Base-by-base conservation (phyloP, 257 asterid species). In the Gardenia jasminoides region DNA sequence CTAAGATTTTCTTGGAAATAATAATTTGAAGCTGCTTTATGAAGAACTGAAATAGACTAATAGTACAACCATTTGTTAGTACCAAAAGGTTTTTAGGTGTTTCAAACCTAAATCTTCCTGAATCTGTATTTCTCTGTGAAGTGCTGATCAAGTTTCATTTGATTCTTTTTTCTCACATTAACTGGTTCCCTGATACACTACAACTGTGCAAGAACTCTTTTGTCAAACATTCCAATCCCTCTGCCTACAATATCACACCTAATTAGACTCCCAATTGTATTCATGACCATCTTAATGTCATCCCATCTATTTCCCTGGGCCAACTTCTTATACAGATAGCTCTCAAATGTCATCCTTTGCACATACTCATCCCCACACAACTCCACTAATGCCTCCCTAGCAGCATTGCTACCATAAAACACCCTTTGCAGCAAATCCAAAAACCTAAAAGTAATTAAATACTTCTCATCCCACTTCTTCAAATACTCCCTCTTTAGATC, bases 281-380 rank as follows among this genome's bases (percentile, higher is more conserved):
- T 92, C 33, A 92, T 92, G 28, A 97, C 98, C 85, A 94, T 71
- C 81, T 94, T 94, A 88, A 94, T 72, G 75, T 94, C 98, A 19
- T 94, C 85, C 97, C 83, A 92, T 76, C 58, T 97, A 97, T 83
- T 91, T 91, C 6, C 98, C 97, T 46, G 98, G 97, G 76, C 84
- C 94, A 8, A 94, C 97, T 79, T 88, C 80, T 94, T 94, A 85
- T 94, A 94, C 90, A 94, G 50, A 72, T 92, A 94, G 86, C 98
- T 94, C 48, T 92, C 97, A 52, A 94, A 92, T 0, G 98, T 94
- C 97, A 91, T 92, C 90, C 86, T 94, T 91, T 94, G 98, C 86
- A 94, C 97, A 26, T 94, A 94, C 82, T 91, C 96, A 64, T 92
- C 97, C 15, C 89, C 97, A 74, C 97, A 94, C 96, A 94, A 91